phyloP scores from a whole-genome alignment of 768 basidiomycete genomes.

The Mycena indigotica region DNA sequence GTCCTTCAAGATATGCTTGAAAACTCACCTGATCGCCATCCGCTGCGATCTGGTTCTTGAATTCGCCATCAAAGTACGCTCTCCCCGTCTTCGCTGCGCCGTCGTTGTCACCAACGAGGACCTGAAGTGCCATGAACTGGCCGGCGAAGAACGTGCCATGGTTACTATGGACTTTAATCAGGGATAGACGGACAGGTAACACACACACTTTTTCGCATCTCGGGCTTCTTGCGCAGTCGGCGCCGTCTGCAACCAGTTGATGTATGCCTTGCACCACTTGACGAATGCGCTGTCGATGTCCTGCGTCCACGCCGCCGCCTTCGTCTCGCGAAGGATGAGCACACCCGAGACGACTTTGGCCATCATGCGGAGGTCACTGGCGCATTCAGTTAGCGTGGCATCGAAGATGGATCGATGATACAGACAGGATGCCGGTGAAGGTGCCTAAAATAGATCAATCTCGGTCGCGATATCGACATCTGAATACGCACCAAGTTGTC shows the following conservation, averaged over 20 bases:
- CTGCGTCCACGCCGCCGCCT: slow-evolving; percentile 54
- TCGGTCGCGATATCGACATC: neutral
- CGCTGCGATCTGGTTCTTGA: slow-evolving; percentile 51
- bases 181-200: neutral
- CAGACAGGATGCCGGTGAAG: slow-evolving; percentile 1
- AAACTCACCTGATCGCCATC: slow-evolving; percentile 57
- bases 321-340: slow-evolving; percentile 50
- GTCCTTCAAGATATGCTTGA: neutral
- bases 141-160: slow-evolving; percentile 66
- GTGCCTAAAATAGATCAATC: neutral
- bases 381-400: neutral
- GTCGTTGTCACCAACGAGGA: slow-evolving; percentile 50
- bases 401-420: neutral
- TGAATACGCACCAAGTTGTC: slow-evolving; percentile 36
- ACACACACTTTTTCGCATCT: slow-evolving; percentile 49
- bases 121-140: slow-evolving; percentile 59
- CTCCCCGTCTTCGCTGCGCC: slow-evolving; percentile 53
- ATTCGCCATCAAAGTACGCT: slow-evolving; percentile 53
- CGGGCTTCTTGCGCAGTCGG: slow-evolving; percentile 48
- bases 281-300: slow-evolving; percentile 52
- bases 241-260: slow-evolving; percentile 55
- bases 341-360: slow-evolving; percentile 57
- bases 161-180: slow-evolving; percentile 45
- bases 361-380: slow-evolving; percentile 60
- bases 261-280: slow-evolving; percentile 55